These are phyloP conservation scores for Phytophthora pisi DNA, from an alignment of 352 stramenopile species.

Conservation along the genomic window DNA sequence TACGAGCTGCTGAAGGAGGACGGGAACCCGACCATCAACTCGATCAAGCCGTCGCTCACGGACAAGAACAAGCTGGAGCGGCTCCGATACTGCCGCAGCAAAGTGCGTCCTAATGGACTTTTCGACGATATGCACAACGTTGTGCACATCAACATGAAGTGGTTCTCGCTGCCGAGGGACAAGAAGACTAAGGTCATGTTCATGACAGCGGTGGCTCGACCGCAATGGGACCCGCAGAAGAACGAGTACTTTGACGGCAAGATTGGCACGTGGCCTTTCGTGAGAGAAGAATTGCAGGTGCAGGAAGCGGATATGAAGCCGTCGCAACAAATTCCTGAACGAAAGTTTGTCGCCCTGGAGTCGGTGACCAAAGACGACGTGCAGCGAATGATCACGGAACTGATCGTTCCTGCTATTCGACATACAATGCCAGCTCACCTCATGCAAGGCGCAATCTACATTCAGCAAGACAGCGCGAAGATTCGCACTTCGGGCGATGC, in stretches of 20 bases:
- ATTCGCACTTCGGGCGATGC: slow-evolving; percentile 41
- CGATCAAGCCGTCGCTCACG: slow-evolving; percentile 50
- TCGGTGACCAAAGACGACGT: slow-evolving; percentile 50
- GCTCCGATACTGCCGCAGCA: slow-evolving; percentile 40
- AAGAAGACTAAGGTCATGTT: slow-evolving; percentile 54
- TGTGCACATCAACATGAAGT: slow-evolving; percentile 57
- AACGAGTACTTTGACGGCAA: slow-evolving; percentile 49
- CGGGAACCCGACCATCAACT: slow-evolving; percentile 36
- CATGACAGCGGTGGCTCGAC: slow-evolving; percentile 45
- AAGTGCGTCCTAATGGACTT: slow-evolving; percentile 40
- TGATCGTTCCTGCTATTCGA: slow-evolving; percentile 43
- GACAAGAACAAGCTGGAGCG: slow-evolving; percentile 50
- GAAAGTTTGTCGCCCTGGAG: slow-evolving; percentile 32
- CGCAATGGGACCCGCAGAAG: slow-evolving; percentile 45
- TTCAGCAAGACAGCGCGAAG: slow-evolving; percentile 53
- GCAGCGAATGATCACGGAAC: slow-evolving; percentile 44
- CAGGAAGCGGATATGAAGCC: slow-evolving; percentile 9
- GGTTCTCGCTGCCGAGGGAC: slow-evolving; percentile 43
- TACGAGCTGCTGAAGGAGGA: slow-evolving; percentile 50
- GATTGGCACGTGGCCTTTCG: slow-evolving; percentile 52
- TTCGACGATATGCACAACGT: slow-evolving; percentile 55
- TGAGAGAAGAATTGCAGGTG: slow-evolving; percentile 23
- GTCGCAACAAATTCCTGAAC: background rate
- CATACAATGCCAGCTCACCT: slow-evolving; percentile 40
- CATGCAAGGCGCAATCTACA: slow-evolving; percentile 40